Percentiles rank a stretch among this genome's conserved stretches.
Conservation (phyloP, 192 early-diverging fungal species). For the Entrophospora sp. region DNA sequence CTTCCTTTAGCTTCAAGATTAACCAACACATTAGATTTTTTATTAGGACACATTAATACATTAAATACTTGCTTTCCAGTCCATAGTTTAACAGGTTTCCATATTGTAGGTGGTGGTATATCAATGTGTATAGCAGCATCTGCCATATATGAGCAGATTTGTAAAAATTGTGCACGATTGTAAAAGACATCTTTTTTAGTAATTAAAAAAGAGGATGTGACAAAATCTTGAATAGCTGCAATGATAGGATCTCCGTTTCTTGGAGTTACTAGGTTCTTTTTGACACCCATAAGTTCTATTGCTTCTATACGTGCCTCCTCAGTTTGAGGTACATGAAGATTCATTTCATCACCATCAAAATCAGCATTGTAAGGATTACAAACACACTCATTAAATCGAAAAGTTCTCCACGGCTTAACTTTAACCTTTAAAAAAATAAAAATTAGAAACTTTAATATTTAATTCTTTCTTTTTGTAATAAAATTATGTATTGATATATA, state of each 20-base stretch:
- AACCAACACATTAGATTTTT: slow-evolving; percentile 51
- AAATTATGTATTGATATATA: neutral
- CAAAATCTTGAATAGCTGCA: slow-evolving; percentile 99
- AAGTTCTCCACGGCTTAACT: slow-evolving; percentile 93
- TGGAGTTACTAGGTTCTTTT: slow-evolving; percentile 96
- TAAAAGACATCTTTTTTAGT: slow-evolving; percentile 94
- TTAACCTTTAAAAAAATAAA: slow-evolving; percentile 40
- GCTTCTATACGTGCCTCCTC: slow-evolving; percentile 98
- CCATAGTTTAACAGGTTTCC: slow-evolving; percentile 88
- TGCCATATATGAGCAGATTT: slow-evolving; percentile 86
- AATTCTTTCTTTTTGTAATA: too few species aligned
- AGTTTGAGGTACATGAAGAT: slow-evolving; percentile 98
- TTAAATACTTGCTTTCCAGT: slow-evolving; percentile 95
- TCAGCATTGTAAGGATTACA: slow-evolving; percentile 99
- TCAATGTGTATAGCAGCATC: slow-evolving; percentile 80
- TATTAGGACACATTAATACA: slow-evolving; percentile 82
- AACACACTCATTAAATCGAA: slow-evolving; percentile 99
- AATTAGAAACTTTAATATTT: too few species aligned
- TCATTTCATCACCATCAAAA: slow-evolving; percentile 99
- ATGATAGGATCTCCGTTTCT: slow-evolving; percentile 97
- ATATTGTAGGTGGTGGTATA: slow-evolving; percentile 85
- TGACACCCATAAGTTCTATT: slow-evolving; percentile 90
- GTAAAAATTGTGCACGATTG: slow-evolving; percentile 84
- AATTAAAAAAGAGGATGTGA: slow-evolving; percentile 90
- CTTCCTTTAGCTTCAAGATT: slow-evolving; percentile 89